Percentiles rank a stretch among this genome's conserved stretches.
These are phyloP conservation scores for Talaromyces thailandensis DNA, from an alignment of 495 filamentous ascomycete genomes.

Conservation along the genomic window DNA sequence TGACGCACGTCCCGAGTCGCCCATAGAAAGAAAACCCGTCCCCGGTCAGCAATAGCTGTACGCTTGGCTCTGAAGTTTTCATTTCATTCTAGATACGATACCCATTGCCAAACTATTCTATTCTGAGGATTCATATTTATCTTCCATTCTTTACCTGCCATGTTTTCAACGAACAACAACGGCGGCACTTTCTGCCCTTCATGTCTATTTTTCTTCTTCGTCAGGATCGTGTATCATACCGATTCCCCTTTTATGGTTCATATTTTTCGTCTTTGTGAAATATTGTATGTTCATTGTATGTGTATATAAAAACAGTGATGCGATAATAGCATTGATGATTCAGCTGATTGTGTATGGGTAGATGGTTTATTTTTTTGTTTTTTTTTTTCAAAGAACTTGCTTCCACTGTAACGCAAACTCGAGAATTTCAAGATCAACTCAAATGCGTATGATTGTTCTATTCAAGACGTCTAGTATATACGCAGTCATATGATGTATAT, in stretches of 20 bases:
- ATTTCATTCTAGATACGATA: slow-evolving; percentile 3
- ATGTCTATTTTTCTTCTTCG: background rate
- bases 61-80: background rate
- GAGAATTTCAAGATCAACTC: too few relatives aligned
- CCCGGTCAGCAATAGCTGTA: slow-evolving; percentile 33
- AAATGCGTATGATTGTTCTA: too few relatives aligned
- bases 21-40: slow-evolving; percentile 19
- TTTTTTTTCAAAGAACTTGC: background rate
- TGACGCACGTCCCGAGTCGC: background rate
- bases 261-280: background rate
- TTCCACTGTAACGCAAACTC: background rate
- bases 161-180: background rate
- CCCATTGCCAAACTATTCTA: slow-evolving; percentile 2
- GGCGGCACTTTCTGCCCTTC: background rate
- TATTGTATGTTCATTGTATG: slow-evolving; percentile 1
- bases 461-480: background rate
- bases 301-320: slow-evolving; percentile 1
- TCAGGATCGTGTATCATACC: background rate
- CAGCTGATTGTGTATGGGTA: background rate
- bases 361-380: background rate
- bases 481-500: background rate
- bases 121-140: background rate
- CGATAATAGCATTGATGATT: background rate
- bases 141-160: background rate
- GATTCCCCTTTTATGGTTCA: background rate